Evolutionary conservation across 345 rosid species (phyloP).

Genomic region (Corchorus capsularis): DNA sequence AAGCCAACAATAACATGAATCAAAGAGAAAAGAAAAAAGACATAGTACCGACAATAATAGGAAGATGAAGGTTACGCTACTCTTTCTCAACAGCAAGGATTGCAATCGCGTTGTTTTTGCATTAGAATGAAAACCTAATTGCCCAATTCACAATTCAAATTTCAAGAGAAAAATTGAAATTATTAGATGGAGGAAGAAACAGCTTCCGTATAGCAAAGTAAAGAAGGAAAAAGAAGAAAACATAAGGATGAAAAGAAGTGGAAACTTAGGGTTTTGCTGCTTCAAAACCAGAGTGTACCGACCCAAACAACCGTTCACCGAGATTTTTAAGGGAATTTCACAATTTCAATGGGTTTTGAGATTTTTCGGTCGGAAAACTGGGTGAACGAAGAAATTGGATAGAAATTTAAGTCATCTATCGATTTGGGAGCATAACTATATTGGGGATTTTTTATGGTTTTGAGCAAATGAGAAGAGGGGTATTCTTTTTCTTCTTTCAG

Average conservation of each 20-base stretch:
- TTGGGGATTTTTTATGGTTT: too few species aligned
- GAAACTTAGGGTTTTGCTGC: conserved; percentile 69
- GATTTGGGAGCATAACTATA: too few species aligned
- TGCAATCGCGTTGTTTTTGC: conserved; percentile 65
- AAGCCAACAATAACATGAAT: too few species aligned
- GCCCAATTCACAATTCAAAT: conserved; percentile 43
- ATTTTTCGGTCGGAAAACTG: too few species aligned
- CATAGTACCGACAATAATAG: conserved; percentile 72
- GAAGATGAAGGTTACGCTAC: conserved; percentile 78
- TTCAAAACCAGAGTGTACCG: conserved; percentile 6
- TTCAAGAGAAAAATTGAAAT: not conserved
- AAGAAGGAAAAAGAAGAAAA: not conserved
- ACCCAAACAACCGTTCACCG: too few species aligned
- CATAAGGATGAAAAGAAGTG: not conserved
- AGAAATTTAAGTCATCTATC: too few species aligned
- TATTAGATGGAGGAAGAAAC: not conserved
- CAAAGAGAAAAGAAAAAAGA: too few species aligned
- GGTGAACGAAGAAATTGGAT: too few species aligned
- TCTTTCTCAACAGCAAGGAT: conserved; percentile 81
- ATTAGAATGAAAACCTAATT: conserved; percentile 59
- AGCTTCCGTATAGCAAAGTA: not conserved
- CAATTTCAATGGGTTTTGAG: too few species aligned
- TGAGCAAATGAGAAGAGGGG: too few species aligned
- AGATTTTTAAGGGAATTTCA: too few species aligned
- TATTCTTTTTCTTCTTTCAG: too few species aligned